phyloP scores from a whole-genome alignment of 1,139 yeast species.

The Candida sojae region DNA sequence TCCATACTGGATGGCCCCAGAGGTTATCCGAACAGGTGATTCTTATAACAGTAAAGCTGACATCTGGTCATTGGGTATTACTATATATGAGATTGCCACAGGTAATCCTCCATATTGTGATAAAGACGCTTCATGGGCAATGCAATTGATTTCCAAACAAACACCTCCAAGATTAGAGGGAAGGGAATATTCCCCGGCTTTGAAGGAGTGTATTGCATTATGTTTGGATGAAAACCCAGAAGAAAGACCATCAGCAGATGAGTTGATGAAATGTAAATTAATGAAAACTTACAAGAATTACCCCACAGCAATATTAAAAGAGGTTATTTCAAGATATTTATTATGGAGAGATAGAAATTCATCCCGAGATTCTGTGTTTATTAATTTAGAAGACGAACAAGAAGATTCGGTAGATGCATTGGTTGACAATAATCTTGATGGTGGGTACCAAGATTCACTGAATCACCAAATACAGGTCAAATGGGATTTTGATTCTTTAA shows the following conservation, averaged over 20 bases:
- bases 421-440: conserved; percentile 12
- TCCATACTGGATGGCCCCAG: conserved; percentile 99
- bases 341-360: conserved; percentile 72
- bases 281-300: conserved; percentile 60
- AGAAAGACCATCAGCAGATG: conserved; percentile 88
- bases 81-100: conserved; percentile 91
- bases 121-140: conserved; percentile 91
- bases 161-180: conserved; percentile 97
- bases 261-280: conserved; percentile 71
- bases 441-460: conserved; percentile 12
- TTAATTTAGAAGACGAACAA: conserved; percentile 35
- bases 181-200: conserved; percentile 67
- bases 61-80: conserved; percentile 93
- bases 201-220: conserved; percentile 87
- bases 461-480: conserved; percentile 60
- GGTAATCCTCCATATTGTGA: conserved; percentile 98
- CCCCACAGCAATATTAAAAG: conserved; percentile 66
- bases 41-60: conserved; percentile 85
- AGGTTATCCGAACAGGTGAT: conserved; percentile 92
- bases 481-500: conserved; percentile 85
- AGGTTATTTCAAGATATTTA: conserved; percentile 76
- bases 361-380: conserved; percentile 49
- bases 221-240: conserved; percentile 93
- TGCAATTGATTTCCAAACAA: conserved; percentile 88
- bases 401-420: conserved; percentile 16